A percentile compares a stretch with the other conserved stretches of the same genome.
Evolutionary conservation across 2,329 filamentous ascomycete genomes (phyloP).

Genomic region (Penicillium nordicum): DNA sequence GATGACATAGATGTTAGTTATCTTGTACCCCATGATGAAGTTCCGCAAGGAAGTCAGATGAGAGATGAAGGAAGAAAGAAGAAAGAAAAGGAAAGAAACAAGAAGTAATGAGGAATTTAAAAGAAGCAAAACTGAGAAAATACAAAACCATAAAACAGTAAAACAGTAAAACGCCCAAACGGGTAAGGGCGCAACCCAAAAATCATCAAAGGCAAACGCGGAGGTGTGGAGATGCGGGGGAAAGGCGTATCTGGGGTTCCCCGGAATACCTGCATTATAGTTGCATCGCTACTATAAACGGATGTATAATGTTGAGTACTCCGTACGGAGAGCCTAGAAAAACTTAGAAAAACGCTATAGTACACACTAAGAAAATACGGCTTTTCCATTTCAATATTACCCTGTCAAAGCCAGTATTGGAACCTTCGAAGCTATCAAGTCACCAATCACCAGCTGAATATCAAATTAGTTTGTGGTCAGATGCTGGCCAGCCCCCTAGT

Average conservation of each 20-base stretch:
- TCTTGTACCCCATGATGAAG: constrained; percentile 33
- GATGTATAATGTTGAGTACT: not conserved
- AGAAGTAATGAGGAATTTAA: not conserved
- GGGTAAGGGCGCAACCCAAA: not conserved
- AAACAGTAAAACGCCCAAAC: not conserved
- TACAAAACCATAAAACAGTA: not conserved
- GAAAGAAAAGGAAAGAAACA: not conserved
- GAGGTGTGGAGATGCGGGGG: not conserved
- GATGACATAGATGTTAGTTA: constrained; percentile 59
- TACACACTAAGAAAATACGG: not conserved
- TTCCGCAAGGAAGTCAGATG: not conserved
- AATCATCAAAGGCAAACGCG: not conserved
- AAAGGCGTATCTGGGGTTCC: not conserved
- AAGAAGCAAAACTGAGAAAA: not conserved
- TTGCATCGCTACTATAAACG: not conserved
- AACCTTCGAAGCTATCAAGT: not conserved
- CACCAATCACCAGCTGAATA: not conserved
- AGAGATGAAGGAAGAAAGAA: not conserved
- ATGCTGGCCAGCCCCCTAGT: not conserved
- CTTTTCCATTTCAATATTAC: not conserved
- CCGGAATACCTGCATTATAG: not conserved
- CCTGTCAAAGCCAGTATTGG: not conserved
- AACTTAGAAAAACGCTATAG: not conserved
- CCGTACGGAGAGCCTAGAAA: not conserved
- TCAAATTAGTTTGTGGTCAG: constrained; percentile 3